Evolutionary conservation across 805 yeast genomes (phyloP).

Genomic region (Candida mattraensis): DNA sequence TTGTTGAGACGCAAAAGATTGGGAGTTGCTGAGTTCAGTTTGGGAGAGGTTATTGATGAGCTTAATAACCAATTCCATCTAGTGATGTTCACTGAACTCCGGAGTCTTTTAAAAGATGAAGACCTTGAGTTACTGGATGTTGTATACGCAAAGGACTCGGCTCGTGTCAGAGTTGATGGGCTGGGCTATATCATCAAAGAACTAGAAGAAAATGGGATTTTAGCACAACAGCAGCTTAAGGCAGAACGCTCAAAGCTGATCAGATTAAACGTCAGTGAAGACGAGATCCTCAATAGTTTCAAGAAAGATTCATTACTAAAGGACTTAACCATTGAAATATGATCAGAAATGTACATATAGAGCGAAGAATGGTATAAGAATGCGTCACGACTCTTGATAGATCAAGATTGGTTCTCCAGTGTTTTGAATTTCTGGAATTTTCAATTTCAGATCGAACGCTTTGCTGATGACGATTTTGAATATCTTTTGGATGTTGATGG

Average conservation of each 20-base stretch:
- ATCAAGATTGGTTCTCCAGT: constrained; percentile 91
- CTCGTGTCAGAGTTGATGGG: constrained; percentile 53
- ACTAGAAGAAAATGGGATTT: constrained; percentile 74
- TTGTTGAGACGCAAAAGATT: constrained; percentile 62
- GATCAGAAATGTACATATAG: constrained; percentile 5
- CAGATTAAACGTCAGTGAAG: constrained; percentile 67
- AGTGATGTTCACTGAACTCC: constrained; percentile 32
- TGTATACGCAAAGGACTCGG: constrained; percentile 23
- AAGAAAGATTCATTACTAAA: constrained; percentile 52
- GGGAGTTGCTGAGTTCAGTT: constrained; percentile 65
- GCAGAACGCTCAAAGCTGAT: constrained; percentile 69
- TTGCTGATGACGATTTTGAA: constrained; percentile 88
- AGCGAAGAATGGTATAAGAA: not conserved
- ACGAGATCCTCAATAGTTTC: constrained; percentile 62
- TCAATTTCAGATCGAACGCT: constrained; percentile 82
- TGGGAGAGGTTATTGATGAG: constrained; percentile 82
- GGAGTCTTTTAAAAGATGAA: constrained; percentile 22
- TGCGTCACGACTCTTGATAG: constrained; percentile 39
- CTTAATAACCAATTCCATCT: constrained; percentile 42
- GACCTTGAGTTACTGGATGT: constrained; percentile 25
- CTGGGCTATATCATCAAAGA: constrained; percentile 63
- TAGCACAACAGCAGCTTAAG: constrained; percentile 63
- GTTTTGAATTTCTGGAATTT: constrained; percentile 77
- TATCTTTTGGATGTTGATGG: constrained; percentile 90
- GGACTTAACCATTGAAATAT: constrained; percentile 25